A percentile compares a stretch with the other conserved stretches of the same genome.
Conservation (phyloP, 1,139 yeast species). For the Saccharomycopsis crataegensis region DNA sequence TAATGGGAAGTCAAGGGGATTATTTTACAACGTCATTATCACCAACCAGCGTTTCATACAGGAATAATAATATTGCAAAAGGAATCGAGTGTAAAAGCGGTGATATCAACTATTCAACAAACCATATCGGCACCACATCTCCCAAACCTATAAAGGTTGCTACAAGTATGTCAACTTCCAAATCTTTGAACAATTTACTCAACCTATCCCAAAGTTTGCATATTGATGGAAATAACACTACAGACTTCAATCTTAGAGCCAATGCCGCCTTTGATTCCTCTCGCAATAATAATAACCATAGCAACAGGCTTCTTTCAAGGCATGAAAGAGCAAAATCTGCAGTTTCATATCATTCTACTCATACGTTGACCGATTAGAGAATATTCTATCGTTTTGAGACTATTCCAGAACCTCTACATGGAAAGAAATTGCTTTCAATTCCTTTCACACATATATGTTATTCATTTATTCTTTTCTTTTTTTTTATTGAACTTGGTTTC, state of each 20-base stretch:
- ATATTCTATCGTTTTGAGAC: not conserved
- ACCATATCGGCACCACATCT: not conserved
- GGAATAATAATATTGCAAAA: not conserved
- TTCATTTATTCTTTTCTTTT: not conserved
- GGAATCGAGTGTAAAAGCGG: not conserved
- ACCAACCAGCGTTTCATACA: slow-evolving; percentile 9
- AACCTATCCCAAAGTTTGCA: slow-evolving; percentile 14
- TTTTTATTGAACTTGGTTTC: not conserved
- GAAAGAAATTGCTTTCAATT: no score
- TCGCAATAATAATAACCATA: not conserved
- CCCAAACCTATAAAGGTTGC: not conserved
- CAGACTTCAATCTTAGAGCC: not conserved
- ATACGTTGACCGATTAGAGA: slow-evolving; percentile 10
- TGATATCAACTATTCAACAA: not conserved
- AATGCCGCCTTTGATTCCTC: slow-evolving; percentile 1
- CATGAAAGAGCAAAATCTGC: slow-evolving; percentile 15
- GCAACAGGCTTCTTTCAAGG: not conserved
- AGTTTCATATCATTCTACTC: slow-evolving; percentile 13
- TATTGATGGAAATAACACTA: not conserved
- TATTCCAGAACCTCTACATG: no score
- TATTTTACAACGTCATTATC: slow-evolving; percentile 3
- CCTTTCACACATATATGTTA: no score
- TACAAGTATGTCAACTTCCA: slow-evolving; percentile 13
- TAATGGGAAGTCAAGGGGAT: not conserved
- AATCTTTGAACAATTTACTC: slow-evolving; percentile 17